Base-by-base conservation (phyloP, 2,329 filamentous ascomycete genomes). In the Chaetomiaceae sp. region DNA sequence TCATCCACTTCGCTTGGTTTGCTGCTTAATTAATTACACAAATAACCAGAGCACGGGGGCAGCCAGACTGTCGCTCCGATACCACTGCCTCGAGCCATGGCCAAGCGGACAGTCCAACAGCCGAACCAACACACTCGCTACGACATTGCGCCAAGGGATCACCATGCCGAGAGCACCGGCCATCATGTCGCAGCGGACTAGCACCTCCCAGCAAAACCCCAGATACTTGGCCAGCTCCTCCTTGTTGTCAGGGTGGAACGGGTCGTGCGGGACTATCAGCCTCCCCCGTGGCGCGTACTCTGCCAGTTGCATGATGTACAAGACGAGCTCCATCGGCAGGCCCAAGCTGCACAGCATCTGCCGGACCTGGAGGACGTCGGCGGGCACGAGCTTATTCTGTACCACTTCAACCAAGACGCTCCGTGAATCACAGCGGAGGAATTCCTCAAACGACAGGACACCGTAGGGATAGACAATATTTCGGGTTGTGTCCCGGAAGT, bases 131-230 rank as follows among this genome's bases (percentile, higher is more conserved):
- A 12, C 14, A 8, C 14, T 13, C 7, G 46, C 35, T 20, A 49
- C 17, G 38, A 42, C 25, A 2, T 44, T 21, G 1, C 12, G 31
- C 47, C 47, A 50, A 33, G 31, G 46, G 10, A 48, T 48, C 23
- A 25, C 44, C 34, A 59, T 47, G 13, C 48, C 56, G 19, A 65
- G 35, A 21, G 50, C 58, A 9, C 51, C 55, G 7, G 53, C 59
- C 51, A 64, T 53, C 49, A 63, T 55, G 30, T 63, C 53, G 49
- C 56, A 60, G 8, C 58, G 50, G 21, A 65, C 48, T 5, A 66
- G 35, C 2, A 64, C 5, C 19, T 55, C 40, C 63, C 64, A 65
- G 39, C 63, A 64, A 34, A 61, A 62, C 38, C 44, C 60, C 6
- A 66, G 41, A 44, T 65, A 65, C 21, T 53, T 55, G 5, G 44